Evolutionary conservation across 108 stramenopile genomes (phyloP).

Genomic region (Cyclostephanos invisitatus): DNA sequence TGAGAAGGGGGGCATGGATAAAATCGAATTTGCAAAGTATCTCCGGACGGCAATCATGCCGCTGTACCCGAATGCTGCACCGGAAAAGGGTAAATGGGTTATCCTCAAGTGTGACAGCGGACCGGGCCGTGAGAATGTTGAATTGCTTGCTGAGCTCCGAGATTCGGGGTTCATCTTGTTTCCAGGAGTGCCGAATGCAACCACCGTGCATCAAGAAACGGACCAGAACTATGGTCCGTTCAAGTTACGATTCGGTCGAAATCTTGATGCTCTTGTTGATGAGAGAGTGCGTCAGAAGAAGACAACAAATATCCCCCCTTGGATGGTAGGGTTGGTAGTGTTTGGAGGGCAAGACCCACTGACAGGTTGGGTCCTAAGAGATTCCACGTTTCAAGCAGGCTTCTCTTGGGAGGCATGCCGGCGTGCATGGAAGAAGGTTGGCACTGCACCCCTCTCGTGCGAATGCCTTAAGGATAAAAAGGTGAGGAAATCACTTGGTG

Average conservation of each 20-base stretch:
- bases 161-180: constrained; percentile 14
- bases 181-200: constrained; percentile 23
- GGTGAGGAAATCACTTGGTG: neutral
- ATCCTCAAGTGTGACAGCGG: too few species aligned
- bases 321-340: constrained; percentile 9
- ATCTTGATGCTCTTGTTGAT: neutral
- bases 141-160: constrained; percentile 2
- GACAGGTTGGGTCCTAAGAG: neutral
- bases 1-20: too few species aligned
- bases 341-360: constrained; percentile 12
- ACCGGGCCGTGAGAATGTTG: constrained; percentile 11
- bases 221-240: neutral
- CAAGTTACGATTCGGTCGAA: neutral
- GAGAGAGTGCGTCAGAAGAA: neutral
- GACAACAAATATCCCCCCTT: neutral
- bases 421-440: neutral
- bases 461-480: constrained; percentile 2
- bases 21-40: too few species aligned
- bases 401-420: neutral
- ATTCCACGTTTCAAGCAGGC: neutral
- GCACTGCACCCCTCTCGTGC: neutral
- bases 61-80: too few species aligned
- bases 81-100: too few species aligned
- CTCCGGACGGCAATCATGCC: too few species aligned
- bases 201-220: constrained; percentile 11